Conservation (phyloP, 2,329 filamentous ascomycete genomes). For the Diplocarpon rosae region DNA sequence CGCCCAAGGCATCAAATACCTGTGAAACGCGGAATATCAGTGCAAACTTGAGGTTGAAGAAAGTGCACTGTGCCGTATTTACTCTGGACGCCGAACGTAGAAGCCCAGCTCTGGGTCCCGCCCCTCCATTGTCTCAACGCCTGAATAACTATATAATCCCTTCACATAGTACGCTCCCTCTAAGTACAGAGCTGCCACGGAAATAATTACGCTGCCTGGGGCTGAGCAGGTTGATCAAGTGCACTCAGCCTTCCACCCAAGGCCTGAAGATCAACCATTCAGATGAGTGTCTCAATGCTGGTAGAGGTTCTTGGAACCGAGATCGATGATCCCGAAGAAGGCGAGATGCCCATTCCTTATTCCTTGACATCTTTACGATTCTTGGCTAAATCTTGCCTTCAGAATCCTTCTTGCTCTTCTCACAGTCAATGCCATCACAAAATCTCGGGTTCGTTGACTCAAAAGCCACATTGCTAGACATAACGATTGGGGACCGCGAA, state of each 20-base stretch:
- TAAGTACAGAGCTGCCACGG: too few species aligned
- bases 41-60: too few species aligned
- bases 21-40: too few species aligned
- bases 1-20: too few species aligned
- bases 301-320: conserved; percentile 34
- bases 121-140: too few species aligned
- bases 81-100: too few species aligned
- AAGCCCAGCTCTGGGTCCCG: too few species aligned
- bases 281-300: conserved; percentile 21
- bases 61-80: too few species aligned
- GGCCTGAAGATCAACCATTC: neutral
- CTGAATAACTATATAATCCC: too few species aligned
- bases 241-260: conserved; percentile 1
- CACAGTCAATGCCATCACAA: conserved; percentile 59
- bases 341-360: conserved; percentile 27
- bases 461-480: conserved; percentile 50
- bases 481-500: conserved; percentile 59
- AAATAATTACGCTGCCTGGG: neutral
- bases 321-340: conserved; percentile 48
- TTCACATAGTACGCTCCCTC: too few species aligned
- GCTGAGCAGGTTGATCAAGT: conserved; percentile 2
- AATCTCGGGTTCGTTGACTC: conserved; percentile 81
- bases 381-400: conserved; percentile 10
- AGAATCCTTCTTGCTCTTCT: conserved; percentile 88
- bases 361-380: neutral